A percentile compares a stretch with the other conserved stretches of the same genome.
Conservation (phyloP, 306 rosid genomes). For the Clitoria ternatea region DNA sequence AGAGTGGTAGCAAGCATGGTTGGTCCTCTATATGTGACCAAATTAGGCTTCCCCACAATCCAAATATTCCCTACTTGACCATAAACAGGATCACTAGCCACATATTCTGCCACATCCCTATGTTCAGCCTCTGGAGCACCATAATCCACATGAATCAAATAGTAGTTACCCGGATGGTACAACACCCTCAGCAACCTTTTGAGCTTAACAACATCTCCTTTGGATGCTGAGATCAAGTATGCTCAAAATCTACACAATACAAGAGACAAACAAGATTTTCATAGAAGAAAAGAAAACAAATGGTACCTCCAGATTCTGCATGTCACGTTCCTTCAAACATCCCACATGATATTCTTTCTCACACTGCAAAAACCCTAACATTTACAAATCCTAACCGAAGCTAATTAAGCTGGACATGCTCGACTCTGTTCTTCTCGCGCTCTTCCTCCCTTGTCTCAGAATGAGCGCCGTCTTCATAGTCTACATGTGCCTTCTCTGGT, state of each 20-base stretch:
- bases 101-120: slow-evolving; percentile 42
- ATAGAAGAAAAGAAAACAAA: neutral
- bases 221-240: slow-evolving; percentile 59
- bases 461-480: slow-evolving; percentile 47
- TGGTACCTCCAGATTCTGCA: slow-evolving; percentile 67
- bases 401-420: slow-evolving; percentile 34
- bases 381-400: no score
- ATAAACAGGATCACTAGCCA: slow-evolving; percentile 51
- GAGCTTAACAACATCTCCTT: slow-evolving; percentile 57
- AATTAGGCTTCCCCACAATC: slow-evolving; percentile 66
- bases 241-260: neutral
- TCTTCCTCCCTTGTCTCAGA: slow-evolving; percentile 59
- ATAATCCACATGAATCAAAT: slow-evolving; percentile 68
- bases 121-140: slow-evolving; percentile 61
- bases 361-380: no score
- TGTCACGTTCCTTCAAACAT: slow-evolving; percentile 76
- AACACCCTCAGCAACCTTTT: slow-evolving; percentile 50
- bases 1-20: slow-evolving; percentile 93
- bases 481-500: no score
- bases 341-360: slow-evolving; percentile 96
- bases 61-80: slow-evolving; percentile 70
- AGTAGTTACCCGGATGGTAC: slow-evolving; percentile 77
- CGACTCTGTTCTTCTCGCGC: slow-evolving; percentile 52
- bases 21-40: slow-evolving; percentile 86
- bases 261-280: neutral